Conservation (phyloP, 805 yeast species). For the Ogataea minuta region DNA sequence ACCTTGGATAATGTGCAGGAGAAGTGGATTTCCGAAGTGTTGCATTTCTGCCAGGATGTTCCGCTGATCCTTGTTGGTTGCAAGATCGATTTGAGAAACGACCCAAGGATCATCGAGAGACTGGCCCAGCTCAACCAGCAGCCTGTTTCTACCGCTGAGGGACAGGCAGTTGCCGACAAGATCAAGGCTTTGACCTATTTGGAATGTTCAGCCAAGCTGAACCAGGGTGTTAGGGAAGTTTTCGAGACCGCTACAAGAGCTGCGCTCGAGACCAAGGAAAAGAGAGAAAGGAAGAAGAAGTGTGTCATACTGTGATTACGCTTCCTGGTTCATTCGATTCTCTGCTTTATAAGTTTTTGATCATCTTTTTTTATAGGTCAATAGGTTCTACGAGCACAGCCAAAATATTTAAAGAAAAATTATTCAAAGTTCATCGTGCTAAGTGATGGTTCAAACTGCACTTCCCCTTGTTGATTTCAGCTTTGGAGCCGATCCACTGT, state of each 20-base stretch:
- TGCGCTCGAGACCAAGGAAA: conserved; percentile 66
- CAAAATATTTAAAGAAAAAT: conserved; percentile 4
- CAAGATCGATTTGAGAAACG: conserved; percentile 85
- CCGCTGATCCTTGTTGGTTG: conserved; percentile 93
- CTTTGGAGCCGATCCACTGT: conserved; percentile 59
- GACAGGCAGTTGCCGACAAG: conserved; percentile 82
- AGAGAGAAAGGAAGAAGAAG: conserved; percentile 58
- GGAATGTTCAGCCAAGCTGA: conserved; percentile 91
- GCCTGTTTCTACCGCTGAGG: conserved; percentile 81
- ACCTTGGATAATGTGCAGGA: conserved; percentile 92
- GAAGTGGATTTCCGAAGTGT: conserved; percentile 92
- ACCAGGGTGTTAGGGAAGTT: conserved; percentile 89
- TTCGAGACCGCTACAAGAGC: conserved; percentile 93
- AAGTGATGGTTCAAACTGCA: conserved; percentile 20
- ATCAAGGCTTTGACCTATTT: conserved; percentile 84
- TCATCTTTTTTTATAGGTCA: conserved; percentile 14
- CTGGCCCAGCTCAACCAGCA: conserved; percentile 71
- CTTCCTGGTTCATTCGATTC: conserved; percentile 2
- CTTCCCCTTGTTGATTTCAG: conserved; percentile 46
- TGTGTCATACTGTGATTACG: conserved; percentile 59
- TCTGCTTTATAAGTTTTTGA: conserved; percentile 14
- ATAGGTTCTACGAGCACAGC: conserved; percentile 14
- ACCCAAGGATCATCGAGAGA: conserved; percentile 70
- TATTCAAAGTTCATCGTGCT: background rate
- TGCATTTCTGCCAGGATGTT: conserved; percentile 91